phyloP scores from a whole-genome alignment of 2,329 filamentous ascomycete species.

The Herpotrichia juniperi region DNA sequence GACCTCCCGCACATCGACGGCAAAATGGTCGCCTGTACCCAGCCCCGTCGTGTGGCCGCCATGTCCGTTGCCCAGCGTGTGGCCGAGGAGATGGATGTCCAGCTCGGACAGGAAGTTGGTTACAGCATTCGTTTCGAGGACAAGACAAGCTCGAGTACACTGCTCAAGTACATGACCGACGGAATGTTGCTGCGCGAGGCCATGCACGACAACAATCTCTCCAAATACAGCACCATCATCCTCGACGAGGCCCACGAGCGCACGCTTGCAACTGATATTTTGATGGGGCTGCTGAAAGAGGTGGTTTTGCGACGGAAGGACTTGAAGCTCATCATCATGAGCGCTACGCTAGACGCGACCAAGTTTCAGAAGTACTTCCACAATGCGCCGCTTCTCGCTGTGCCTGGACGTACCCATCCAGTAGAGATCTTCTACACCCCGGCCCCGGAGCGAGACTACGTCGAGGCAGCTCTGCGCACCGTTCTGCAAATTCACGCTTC shows the following conservation, averaged over 20 bases:
- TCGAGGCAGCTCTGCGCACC: slow-evolving; percentile 92
- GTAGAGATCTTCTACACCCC: slow-evolving; percentile 99
- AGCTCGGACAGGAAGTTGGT: slow-evolving; percentile 88
- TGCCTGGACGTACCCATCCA: slow-evolving; percentile 92
- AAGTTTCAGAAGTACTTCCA: slow-evolving; percentile 99
- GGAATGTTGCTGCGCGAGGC: slow-evolving; percentile 98
- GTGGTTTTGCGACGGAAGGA: slow-evolving; percentile 84
- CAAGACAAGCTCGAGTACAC: slow-evolving; percentile 82
- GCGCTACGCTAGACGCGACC: slow-evolving; percentile 92
- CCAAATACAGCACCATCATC: slow-evolving; percentile 94
- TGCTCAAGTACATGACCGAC: slow-evolving; percentile 99
- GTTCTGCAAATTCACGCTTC: slow-evolving; percentile 96
- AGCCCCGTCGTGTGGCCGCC: slow-evolving; percentile 94
- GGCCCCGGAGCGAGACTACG: slow-evolving; percentile 93
- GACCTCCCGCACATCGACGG: slow-evolving; percentile 84
- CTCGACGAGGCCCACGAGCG: slow-evolving; percentile 97
- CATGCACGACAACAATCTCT: slow-evolving; percentile 86
- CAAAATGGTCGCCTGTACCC: slow-evolving; percentile 96
- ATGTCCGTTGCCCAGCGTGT: slow-evolving; percentile 99
- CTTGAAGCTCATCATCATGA: slow-evolving; percentile 94
- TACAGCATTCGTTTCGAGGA: slow-evolving; percentile 99
- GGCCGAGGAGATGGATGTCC: slow-evolving; percentile 90
- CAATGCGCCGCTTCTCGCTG: slow-evolving; percentile 88
- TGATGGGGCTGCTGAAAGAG: slow-evolving; percentile 94
- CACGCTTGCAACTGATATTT: slow-evolving; percentile 92